Evolutionary conservation across 257 asterid genomes (phyloP), one percentile per base, ranked within the genome.

Genomic region (Capsicum chinense): DNA sequence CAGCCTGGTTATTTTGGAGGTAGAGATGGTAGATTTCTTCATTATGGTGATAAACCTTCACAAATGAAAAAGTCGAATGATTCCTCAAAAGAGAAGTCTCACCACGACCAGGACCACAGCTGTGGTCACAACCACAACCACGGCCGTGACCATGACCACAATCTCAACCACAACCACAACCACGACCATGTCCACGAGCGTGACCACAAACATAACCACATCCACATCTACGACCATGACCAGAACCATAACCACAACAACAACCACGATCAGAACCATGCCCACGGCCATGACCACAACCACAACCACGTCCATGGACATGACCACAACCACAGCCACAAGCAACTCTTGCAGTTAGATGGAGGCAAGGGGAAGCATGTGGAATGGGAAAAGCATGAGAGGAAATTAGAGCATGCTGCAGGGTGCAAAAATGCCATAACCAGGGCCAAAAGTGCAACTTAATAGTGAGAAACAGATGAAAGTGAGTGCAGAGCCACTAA

Each of bases 11-110:
- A 52, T 76, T 54, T 13, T 14, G 81, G 64, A 14, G 81, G 81
- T 52, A 76, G 62, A 76, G 81, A 76, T 76, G 81, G 81, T 54
- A 76, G 81, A 54, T 54, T 76, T 76, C 60, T 76, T 1, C 81
- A 76, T 76, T 76, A 76, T 33, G 81, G 81, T 52, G 81, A 76
- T 74, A 26, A 12, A 1, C 9, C 81, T 76, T 76, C 81, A 52
- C 63, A 52, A 21, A 0, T n/a, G 7, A 13, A 76, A 76, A 52
- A 7, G 5, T 52, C 48, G 0, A 52, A 76, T 6, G 59, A 57
- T 52, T 68, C 78, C 21, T 68, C 78, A 68, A 39, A 39, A 69
- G 9, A 52, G 26, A 52, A 52, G 9, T 5, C 6, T 26, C 26
- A 26, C 19, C 57, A 50, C 21, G 21, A 15, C 3, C 48, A 52